Conservation (phyloP, 495 filamentous ascomycete species). For the Tetracladium setigerum region DNA sequence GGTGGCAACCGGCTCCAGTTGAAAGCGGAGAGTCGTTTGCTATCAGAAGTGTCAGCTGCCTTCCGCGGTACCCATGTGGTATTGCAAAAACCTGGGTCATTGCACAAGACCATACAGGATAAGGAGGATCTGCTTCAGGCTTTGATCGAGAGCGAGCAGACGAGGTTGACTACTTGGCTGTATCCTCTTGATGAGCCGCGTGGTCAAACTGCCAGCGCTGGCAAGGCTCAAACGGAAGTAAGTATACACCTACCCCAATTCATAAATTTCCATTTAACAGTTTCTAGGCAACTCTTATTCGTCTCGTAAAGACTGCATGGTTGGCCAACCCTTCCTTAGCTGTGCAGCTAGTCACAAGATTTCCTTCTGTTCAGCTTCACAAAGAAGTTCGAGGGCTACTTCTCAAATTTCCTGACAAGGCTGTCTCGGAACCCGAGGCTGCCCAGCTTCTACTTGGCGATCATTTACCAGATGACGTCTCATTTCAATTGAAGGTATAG, state of each 20-base stretch:
- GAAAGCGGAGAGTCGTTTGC: conserved; percentile 80
- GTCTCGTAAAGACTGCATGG: conserved; percentile 78
- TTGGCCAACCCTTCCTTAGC: conserved; percentile 71
- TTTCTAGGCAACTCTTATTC: conserved; percentile 40
- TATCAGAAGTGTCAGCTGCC: conserved; percentile 64
- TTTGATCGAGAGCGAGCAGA: conserved; percentile 78
- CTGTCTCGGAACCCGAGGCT: conserved; percentile 67
- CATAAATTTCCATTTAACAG: conserved; percentile 2
- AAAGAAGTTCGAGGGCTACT: conserved; percentile 72
- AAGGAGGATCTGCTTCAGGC: conserved; percentile 75
- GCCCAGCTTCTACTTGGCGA: conserved; percentile 74
- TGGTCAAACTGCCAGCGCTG: conserved; percentile 18
- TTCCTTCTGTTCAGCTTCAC: conserved; percentile 63
- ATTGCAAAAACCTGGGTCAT: conserved; percentile 42
- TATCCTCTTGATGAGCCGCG: conserved; percentile 67
- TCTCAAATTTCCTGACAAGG: conserved; percentile 75
- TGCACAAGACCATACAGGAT: conserved; percentile 56
- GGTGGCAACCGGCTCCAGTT: conserved; percentile 89
- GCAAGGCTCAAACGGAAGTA: conserved; percentile 46
- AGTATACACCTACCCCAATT: conserved; percentile 2
- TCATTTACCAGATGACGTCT: conserved; percentile 67
- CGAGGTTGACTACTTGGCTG: conserved; percentile 82
- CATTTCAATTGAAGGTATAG: conserved; percentile 73
- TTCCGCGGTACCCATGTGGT: conserved; percentile 50
- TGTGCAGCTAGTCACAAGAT: conserved; percentile 71